Conservation (phyloP, 257 asterid genomes). For the Dorcoceras hygrometricum region DNA sequence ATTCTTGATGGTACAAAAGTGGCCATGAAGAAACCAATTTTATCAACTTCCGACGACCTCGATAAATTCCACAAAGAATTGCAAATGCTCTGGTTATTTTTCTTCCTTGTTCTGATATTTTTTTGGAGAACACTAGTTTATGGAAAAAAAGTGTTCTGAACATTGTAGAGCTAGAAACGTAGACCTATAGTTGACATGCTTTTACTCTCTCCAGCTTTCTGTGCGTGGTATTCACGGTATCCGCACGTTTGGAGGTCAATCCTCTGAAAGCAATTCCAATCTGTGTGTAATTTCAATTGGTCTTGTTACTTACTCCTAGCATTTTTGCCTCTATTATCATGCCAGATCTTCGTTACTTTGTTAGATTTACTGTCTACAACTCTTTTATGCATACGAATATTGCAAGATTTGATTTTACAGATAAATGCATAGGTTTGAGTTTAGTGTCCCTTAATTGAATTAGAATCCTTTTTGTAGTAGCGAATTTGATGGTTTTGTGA, state of each 20-base stretch:
- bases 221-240: not conserved
- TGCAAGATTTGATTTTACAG: not conserved
- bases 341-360: not conserved
- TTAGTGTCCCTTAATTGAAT: not conserved
- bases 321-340: too few species aligned
- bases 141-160: not conserved
- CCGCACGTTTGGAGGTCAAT: not conserved
- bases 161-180: not conserved
- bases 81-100: slow-evolving; percentile 53
- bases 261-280: not conserved
- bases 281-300: not conserved
- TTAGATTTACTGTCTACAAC: not conserved
- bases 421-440: not conserved
- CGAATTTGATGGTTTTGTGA: slow-evolving; percentile 8
- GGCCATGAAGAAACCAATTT: slow-evolving; percentile 76
- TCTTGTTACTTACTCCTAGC: too few species aligned
- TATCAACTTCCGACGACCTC: slow-evolving; percentile 74
- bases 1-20: slow-evolving; percentile 62
- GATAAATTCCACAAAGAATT: slow-evolving; percentile 77
- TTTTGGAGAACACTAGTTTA: not conserved
- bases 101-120: not conserved
- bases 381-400: not conserved
- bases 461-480: not conserved
- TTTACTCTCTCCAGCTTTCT: too few species aligned
- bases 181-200: not conserved